Conservation (phyloP, 345 rosid genomes). For the Garcia nutans region DNA sequence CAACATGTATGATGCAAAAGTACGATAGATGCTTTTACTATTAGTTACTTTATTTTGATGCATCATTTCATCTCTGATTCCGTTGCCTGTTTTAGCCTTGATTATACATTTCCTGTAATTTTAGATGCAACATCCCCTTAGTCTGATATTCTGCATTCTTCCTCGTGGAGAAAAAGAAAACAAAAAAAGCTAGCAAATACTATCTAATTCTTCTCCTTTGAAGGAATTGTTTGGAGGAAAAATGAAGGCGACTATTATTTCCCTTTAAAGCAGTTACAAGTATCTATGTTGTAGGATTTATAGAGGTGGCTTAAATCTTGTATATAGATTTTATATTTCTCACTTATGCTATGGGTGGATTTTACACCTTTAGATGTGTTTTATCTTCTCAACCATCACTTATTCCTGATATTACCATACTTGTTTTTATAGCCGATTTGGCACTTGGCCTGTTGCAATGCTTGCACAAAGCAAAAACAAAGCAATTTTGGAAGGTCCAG, state of each 20-base stretch:
- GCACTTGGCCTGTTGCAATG: constrained; percentile 97
- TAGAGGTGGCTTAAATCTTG: neutral
- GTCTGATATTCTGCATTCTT: neutral
- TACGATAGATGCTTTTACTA: neutral
- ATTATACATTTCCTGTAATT: no score
- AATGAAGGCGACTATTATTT: neutral
- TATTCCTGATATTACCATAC: constrained; percentile 13
- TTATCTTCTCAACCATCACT: neutral
- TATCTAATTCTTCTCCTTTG: neutral
- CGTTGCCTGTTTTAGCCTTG: neutral
- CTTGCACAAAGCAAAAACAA: constrained; percentile 85
- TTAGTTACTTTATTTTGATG: neutral
- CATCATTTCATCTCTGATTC: neutral
- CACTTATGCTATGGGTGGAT: neutral
- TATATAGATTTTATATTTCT: neutral
- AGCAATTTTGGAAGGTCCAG: constrained; percentile 84
- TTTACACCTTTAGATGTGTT: neutral
- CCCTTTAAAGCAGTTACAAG: neutral
- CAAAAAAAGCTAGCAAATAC: neutral
- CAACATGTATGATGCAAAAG: no score
- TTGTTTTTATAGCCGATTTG: constrained; percentile 61
- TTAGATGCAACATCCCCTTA: neutral
- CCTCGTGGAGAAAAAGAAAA: neutral
- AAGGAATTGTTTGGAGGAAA: neutral
- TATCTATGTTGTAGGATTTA: neutral